These are phyloP conservation scores for Aureobasidium zeae DNA, from an alignment of 2,329 filamentous ascomycete species.

Conservation along the genomic window DNA sequence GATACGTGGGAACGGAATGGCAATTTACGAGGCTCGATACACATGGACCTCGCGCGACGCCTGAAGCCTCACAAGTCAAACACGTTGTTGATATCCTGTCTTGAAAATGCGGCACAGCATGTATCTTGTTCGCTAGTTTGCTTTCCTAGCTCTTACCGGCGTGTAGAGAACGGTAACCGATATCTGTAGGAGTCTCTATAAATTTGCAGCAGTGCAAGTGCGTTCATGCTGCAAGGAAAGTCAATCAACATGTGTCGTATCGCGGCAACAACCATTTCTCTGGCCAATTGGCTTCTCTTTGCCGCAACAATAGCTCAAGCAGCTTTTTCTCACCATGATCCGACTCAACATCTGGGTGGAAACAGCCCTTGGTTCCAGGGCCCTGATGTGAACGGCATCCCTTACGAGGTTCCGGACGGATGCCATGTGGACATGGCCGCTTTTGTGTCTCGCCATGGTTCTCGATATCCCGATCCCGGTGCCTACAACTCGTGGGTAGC, in stretches of 20 bases:
- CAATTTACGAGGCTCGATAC: no score
- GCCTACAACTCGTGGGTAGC: constrained; percentile 49
- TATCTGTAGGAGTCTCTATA: neutral
- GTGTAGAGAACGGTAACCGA: neutral
- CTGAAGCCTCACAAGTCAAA: neutral
- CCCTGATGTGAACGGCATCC: constrained; percentile 33
- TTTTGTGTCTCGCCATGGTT: constrained; percentile 53
- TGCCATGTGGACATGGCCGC: constrained; percentile 53
- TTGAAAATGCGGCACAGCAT: neutral
- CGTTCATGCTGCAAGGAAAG: constrained; percentile 3
- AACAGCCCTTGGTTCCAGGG: constrained; percentile 31
- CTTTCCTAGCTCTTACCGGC: neutral
- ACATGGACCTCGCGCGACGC: no score
- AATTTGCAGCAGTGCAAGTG: constrained; percentile 3
- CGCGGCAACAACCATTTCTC: neutral
- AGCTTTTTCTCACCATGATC: neutral
- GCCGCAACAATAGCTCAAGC: neutral
- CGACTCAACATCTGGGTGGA: constrained; percentile 29
- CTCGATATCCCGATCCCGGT: constrained; percentile 52
- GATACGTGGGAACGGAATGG: no score
- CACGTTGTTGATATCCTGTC: constrained; percentile 1
- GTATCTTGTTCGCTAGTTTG: neutral
- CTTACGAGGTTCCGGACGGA: constrained; percentile 44
- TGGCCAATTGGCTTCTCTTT: constrained; percentile 1
- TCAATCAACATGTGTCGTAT: neutral